Percentiles rank a stretch among this genome's conserved stretches.
Evolutionary conservation across 2,329 filamentous ascomycete genomes (phyloP).

Genomic region (Knoxdaviesia capensis): DNA sequence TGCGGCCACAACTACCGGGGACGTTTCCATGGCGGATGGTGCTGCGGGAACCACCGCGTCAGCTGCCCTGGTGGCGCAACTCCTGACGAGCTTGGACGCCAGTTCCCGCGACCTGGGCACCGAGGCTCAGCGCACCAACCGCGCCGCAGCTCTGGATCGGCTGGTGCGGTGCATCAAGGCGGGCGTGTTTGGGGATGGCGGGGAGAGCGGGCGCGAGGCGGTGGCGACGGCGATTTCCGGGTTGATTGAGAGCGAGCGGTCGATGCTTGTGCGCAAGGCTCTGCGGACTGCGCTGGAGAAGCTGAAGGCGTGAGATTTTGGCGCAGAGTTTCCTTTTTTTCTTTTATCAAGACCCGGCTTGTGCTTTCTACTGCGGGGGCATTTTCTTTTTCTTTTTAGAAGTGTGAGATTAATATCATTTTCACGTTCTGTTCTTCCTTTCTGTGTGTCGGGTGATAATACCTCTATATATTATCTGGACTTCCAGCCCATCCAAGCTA

Average conservation of each 20-base stretch:
- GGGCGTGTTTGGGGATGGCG: slow-evolving; percentile 19
- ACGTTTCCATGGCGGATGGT: too few species aligned
- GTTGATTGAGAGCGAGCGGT: slow-evolving; percentile 20
- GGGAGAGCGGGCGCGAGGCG: slow-evolving; percentile 9
- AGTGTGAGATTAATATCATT: neutral
- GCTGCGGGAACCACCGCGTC: too few species aligned
- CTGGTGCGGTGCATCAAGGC: slow-evolving; percentile 20
- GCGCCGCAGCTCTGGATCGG: slow-evolving; percentile 23
- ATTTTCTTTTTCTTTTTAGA: too few species aligned
- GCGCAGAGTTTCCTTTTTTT: neutral
- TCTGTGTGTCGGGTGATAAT: slow-evolving; percentile 16
- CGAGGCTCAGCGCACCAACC: slow-evolving; percentile 27
- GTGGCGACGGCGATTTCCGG: slow-evolving; percentile 13
- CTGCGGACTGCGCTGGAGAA: slow-evolving; percentile 17
- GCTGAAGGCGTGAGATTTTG: slow-evolving; percentile 6
- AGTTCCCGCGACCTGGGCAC: slow-evolving; percentile 24
- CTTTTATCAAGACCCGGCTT: neutral
- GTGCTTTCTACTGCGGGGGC: neutral
- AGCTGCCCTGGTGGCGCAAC: slow-evolving; percentile 11
- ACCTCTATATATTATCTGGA: too few species aligned
- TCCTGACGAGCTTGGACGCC: slow-evolving; percentile 25
- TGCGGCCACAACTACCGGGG: slow-evolving; percentile 6
- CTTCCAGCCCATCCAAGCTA: too few species aligned
- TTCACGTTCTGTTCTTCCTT: slow-evolving; percentile 5
- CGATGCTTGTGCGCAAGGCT: slow-evolving; percentile 22